Evolutionary conservation across 139 green algal genomes (phyloP).

Genomic region (Pleodorina starrii): DNA sequence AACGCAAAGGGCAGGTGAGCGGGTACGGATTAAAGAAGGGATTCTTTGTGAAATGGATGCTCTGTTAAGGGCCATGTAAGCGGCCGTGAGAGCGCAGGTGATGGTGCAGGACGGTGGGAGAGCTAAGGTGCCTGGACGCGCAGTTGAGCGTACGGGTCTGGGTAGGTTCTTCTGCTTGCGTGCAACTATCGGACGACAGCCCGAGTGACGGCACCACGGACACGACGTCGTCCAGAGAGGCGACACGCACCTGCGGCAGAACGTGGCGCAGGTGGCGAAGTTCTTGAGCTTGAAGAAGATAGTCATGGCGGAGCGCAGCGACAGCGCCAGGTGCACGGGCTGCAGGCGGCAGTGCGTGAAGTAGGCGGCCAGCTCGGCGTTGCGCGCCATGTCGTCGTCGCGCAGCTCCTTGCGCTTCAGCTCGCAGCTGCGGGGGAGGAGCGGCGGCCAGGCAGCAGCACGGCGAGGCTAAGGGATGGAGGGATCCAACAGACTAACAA

Average conservation of each 20-base stretch:
- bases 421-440: constrained; percentile 84
- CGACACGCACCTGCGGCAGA: constrained; percentile 85
- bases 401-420: constrained; percentile 88
- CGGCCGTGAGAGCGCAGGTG: too few species aligned
- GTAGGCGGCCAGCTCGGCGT: constrained; percentile 97
- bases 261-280: constrained; percentile 87
- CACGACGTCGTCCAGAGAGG: too few species aligned
- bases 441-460: too few species aligned
- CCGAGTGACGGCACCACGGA: too few species aligned
- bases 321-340: constrained; percentile 91
- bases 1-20: background rate
- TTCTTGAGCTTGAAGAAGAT: constrained; percentile 98
- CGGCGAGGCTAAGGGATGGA: too few species aligned
- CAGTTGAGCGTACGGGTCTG: too few species aligned
- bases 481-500: too few species aligned
- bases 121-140: too few species aligned
- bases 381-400: constrained; percentile 78
- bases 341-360: constrained; percentile 97
- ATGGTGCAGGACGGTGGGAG: too few species aligned
- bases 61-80: too few species aligned
- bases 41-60: background rate
- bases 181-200: too few species aligned
- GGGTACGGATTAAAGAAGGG: background rate
- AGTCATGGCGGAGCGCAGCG: constrained; percentile 92
- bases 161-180: too few species aligned